phyloP scores from a whole-genome alignment of 495 filamentous ascomycete genomes.

The Talaromyces trachyspermus region DNA sequence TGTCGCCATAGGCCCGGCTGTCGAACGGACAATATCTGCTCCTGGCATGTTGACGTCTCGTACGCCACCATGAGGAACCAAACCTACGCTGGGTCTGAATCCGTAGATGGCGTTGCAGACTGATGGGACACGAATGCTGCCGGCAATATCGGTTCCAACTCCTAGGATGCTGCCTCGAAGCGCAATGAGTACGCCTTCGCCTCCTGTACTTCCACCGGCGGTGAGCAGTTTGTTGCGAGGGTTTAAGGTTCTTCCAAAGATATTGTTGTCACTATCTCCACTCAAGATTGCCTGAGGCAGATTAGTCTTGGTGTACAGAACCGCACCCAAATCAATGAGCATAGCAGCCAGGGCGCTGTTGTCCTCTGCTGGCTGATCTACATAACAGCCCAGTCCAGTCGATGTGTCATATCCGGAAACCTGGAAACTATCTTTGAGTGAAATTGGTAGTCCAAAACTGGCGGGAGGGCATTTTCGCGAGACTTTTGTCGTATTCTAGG shows the following conservation, averaged over 20 bases:
- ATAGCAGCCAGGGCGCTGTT: constrained; percentile 10
- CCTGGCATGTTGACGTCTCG: constrained; percentile 20
- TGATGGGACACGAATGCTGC: constrained; percentile 59
- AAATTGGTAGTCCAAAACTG: constrained; percentile 60
- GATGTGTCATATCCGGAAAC: constrained; percentile 47
- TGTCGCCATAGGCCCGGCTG: constrained; percentile 48
- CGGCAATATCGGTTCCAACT: constrained; percentile 63
- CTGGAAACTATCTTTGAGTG: constrained; percentile 58
- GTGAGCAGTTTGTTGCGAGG: constrained; percentile 50
- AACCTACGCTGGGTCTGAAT: constrained; percentile 50
- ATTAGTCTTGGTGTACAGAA: constrained; percentile 59
- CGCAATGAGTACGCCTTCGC: constrained; percentile 57
- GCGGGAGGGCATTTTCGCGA: constrained; percentile 33
- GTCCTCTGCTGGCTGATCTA: background rate
- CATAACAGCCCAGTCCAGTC: constrained; percentile 31
- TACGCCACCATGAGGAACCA: constrained; percentile 43
- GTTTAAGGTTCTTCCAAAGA: constrained; percentile 47
- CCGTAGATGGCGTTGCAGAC: constrained; percentile 58
- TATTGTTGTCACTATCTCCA: constrained; percentile 39
- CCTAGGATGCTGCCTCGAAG: constrained; percentile 53
- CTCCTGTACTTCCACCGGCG: constrained; percentile 57
- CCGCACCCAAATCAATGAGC: constrained; percentile 34
- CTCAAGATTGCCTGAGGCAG: constrained; percentile 50
- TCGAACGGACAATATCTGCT: constrained; percentile 41
- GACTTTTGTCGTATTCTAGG: constrained; percentile 30